Percentiles rank a stretch among this genome's conserved stretches.
Evolutionary conservation across 345 rosid genomes (phyloP).

Genomic region (Camelina laxa): DNA sequence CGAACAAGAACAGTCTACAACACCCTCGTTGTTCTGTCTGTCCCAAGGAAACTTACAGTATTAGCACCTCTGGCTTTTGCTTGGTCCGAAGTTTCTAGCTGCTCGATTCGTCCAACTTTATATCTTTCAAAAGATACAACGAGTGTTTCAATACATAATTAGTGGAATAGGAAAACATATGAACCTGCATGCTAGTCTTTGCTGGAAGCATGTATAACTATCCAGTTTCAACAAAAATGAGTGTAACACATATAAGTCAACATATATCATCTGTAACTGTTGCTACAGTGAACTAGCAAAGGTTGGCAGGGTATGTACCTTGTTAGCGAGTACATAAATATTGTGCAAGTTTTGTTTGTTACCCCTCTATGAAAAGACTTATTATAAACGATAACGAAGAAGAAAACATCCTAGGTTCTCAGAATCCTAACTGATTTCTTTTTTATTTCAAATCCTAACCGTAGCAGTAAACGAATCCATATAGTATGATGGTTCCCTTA

Average conservation of each 20-base stretch:
- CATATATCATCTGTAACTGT: not conserved
- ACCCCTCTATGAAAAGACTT: not conserved
- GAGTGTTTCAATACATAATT: slow-evolving; percentile 11
- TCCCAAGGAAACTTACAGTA: slow-evolving; percentile 59
- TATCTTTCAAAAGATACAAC: slow-evolving; percentile 58
- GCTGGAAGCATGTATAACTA: slow-evolving; percentile 18
- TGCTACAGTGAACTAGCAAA: not conserved
- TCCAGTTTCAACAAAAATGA: slow-evolving; percentile 23
- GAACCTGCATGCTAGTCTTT: slow-evolving; percentile 14
- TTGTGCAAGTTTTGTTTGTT: not conserved
- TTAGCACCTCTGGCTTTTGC: slow-evolving; percentile 80
- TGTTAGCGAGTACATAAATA: not conserved
- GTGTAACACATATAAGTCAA: slow-evolving; percentile 2
- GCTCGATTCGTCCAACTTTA: slow-evolving; percentile 97
- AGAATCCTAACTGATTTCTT: slow-evolving; percentile 9
- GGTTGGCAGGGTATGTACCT: slow-evolving; percentile 7
- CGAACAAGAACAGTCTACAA: slow-evolving; percentile 27
- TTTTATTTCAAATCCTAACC: not conserved
- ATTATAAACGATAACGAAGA: slow-evolving; percentile 1
- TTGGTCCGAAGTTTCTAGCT: slow-evolving; percentile 85
- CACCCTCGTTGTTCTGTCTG: slow-evolving; percentile 23
- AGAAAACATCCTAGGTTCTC: slow-evolving; percentile 3
- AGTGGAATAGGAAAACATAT: slow-evolving; percentile 12
- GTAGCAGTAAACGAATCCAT: not conserved
- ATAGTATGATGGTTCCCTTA: slow-evolving; percentile 46